Base-by-base conservation (phyloP, 495 filamentous ascomycete genomes). In the Delitschia confertaspora region DNA sequence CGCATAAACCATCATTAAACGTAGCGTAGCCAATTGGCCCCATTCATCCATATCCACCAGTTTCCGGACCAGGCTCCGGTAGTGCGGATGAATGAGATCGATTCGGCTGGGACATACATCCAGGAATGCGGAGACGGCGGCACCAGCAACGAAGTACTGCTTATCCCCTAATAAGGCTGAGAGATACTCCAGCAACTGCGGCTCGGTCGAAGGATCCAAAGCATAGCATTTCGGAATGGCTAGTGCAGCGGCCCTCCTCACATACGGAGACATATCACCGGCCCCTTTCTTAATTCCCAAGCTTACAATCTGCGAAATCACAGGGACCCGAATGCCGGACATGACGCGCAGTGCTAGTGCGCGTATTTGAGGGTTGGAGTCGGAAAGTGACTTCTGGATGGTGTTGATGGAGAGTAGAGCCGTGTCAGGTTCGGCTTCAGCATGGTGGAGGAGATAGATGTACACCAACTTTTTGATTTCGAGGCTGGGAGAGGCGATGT, bases 11-110 rank as follows among this genome's bases (percentile, higher is more conserved):
- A 79, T 82, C 74, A 96, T 76, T 45, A 96, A 64, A 33, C 78
- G 75, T 52, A 96, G 51, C 7, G 82, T 83, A 0, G 83, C 80
- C 2, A 95, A 62, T 62, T 98, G 91, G 32, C 86, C 80, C 91
- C 91, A 98, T 62, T 98, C 91, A 63, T 98, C 91, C 91, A 98
- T 98, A 57, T 96, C 91, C 20, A 95, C 85, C 21, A 96, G 65
- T 69, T 95, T 94, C 61, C 78, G 84, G 29, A 89, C 77, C 32
- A 98, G 64, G 35, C 72, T 68, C 46, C 84, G 74, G 58, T 95
- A 98, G 58, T 89, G 83, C 55, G 83, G 79, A 64, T 98, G 93
- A 39, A 98, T 76, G 32, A 96, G 61, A 56, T 89, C 86, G 37
- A 93, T 74, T 47, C 83, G 70, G 10, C 89, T 77, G 0, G 91